phyloP scores from a whole-genome alignment of 352 stramenopile species.

The Pythium graminicola region DNA sequence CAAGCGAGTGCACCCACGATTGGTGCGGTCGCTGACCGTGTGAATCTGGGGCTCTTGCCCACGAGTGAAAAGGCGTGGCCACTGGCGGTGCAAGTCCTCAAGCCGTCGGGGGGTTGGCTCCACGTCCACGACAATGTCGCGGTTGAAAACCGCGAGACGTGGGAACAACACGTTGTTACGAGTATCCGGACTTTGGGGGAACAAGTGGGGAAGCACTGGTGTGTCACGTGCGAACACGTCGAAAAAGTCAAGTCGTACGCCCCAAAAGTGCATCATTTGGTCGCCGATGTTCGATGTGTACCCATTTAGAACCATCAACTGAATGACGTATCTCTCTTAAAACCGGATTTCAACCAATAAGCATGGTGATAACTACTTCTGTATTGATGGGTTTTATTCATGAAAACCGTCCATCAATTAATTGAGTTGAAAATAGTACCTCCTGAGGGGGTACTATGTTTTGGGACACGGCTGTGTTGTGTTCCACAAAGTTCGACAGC shows the following conservation, averaged over 20 bases:
- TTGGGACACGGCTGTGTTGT: too few species aligned
- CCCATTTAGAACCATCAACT: conserved; percentile 9
- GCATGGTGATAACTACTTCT: too few species aligned
- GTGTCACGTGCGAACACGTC: conserved; percentile 77
- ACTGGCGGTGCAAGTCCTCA: conserved; percentile 88
- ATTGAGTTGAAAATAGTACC: too few species aligned
- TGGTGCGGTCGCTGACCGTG: conserved; percentile 81
- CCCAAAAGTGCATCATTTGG: conserved; percentile 85
- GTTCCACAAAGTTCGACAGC: conserved; percentile 1
- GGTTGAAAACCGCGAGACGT: conserved; percentile 69
- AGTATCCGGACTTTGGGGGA: conserved; percentile 44
- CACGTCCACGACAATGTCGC: conserved; percentile 96
- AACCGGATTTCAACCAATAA: too few species aligned
- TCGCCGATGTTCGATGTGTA: conserved; percentile 57
- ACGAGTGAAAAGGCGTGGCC: conserved; percentile 93
- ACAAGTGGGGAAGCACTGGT: conserved; percentile 51
- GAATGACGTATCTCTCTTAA: neutral
- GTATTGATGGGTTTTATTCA: too few species aligned
- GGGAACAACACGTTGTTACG: conserved; percentile 57
- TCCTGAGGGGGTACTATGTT: neutral
- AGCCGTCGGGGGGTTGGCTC: conserved; percentile 86
- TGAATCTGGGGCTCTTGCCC: conserved; percentile 93
- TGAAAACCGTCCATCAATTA: too few species aligned
- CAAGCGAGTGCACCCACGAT: conserved; percentile 64
- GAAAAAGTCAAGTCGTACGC: conserved; percentile 92